Conservation (phyloP, 805 yeast species). For the Torulaspora gathmanii region DNA sequence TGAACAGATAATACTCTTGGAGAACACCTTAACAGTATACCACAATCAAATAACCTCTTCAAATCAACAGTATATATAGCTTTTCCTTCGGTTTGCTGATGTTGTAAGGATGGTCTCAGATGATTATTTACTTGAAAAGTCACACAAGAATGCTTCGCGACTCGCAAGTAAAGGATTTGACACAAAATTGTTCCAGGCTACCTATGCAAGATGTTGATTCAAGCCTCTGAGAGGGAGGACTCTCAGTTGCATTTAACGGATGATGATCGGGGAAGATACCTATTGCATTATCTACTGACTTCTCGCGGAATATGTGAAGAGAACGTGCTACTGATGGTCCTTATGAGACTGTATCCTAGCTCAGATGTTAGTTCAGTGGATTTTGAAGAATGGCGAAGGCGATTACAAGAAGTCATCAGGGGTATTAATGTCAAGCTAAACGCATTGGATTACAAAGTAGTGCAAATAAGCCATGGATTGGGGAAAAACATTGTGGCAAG, state of each 20-base stretch:
- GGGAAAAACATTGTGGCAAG: constrained; percentile 21
- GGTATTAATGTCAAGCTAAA: constrained; percentile 24
- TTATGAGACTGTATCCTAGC: constrained; percentile 16
- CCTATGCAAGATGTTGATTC: background rate
- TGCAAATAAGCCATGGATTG: constrained; percentile 20
- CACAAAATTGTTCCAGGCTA: background rate
- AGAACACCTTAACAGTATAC: background rate
- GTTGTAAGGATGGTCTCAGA: background rate
- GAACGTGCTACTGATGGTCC: constrained; percentile 17
- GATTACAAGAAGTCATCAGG: constrained; percentile 16
- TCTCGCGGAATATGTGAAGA: constrained; percentile 30
- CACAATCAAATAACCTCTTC: background rate
- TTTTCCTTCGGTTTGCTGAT: background rate
- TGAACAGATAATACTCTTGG: background rate
- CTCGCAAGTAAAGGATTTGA: background rate
- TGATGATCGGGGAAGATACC: constrained; percentile 10
- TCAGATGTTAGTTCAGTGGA: background rate
- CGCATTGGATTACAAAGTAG: constrained; percentile 22
- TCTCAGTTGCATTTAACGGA: constrained; percentile 4
- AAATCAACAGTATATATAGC: background rate
- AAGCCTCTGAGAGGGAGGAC: background rate
- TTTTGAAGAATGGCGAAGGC: constrained; percentile 9
- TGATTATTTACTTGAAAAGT: background rate
- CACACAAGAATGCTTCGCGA: background rate
- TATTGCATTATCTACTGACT: constrained; percentile 25